Conservation (phyloP, 1,139 yeast species). For the Geotrichum aggregatum region DNA sequence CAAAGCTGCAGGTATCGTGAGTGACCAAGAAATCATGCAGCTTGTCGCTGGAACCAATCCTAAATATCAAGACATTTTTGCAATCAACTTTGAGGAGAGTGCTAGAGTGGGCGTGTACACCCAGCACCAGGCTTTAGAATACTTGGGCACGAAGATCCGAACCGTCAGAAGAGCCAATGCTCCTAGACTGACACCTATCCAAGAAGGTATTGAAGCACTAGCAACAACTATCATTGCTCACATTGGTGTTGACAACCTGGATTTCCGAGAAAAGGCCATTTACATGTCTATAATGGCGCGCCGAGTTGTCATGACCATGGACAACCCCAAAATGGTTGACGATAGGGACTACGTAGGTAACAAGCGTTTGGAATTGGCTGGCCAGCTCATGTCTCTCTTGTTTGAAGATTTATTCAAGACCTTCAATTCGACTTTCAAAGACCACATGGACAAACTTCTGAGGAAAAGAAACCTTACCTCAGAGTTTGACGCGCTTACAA, state of each 20-base stretch:
- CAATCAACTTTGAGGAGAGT: conserved; percentile 91
- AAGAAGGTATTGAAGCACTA: conserved; percentile 95
- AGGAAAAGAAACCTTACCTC: conserved; percentile 92
- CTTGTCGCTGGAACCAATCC: conserved; percentile 89
- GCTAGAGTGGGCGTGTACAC: conserved; percentile 81
- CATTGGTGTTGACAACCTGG: conserved; percentile 76
- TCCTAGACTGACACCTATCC: conserved; percentile 72
- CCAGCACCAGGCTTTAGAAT: conserved; percentile 89
- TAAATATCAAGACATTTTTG: conserved; percentile 83
- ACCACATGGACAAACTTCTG: conserved; percentile 86
- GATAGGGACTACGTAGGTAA: conserved; percentile 98
- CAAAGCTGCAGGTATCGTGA: conserved; percentile 92
- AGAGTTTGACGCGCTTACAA: conserved; percentile 88
- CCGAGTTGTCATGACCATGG: conserved; percentile 92
- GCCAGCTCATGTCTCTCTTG: conserved; percentile 88
- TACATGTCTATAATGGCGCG: conserved; percentile 96
- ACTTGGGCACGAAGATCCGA: conserved; percentile 84
- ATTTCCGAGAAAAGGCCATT: conserved; percentile 89
- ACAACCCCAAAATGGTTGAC: conserved; percentile 91
- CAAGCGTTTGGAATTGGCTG: conserved; percentile 94
- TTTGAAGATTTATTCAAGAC: conserved; percentile 96
- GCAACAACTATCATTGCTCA: conserved; percentile 97
- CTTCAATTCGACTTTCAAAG: conserved; percentile 89
- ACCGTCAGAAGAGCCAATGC: conserved; percentile 84
- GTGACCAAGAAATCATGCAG: conserved; percentile 91